Evolutionary conservation across 176 grass and related monocot species (phyloP).

Genomic region (Eragrostis nindensis): DNA sequence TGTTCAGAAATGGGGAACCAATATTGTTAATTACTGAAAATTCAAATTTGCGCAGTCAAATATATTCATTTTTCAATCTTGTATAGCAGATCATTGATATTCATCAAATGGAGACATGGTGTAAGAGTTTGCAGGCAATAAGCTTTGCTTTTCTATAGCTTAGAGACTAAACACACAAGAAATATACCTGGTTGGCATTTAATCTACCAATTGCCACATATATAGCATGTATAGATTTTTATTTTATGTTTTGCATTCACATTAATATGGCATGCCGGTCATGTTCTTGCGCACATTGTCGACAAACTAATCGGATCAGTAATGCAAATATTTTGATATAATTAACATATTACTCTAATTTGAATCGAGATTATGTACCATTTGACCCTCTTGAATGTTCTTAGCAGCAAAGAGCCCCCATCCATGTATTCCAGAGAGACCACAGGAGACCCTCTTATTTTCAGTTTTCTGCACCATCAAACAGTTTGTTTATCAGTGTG

Average conservation of each 20-base stretch:
- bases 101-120: background rate
- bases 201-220: slow-evolving; percentile 9
- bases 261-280: background rate
- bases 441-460: slow-evolving; percentile 75
- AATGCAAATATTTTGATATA: background rate
- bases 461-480: slow-evolving; percentile 78
- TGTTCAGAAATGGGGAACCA: background rate
- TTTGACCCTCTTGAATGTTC: slow-evolving; percentile 95
- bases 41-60: background rate
- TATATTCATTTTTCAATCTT: background rate
- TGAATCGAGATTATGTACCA: slow-evolving; percentile 58
- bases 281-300: background rate
- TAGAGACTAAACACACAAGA: background rate
- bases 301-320: background rate
- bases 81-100: slow-evolving; percentile 1
- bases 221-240: background rate
- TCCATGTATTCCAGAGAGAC: slow-evolving; percentile 95
- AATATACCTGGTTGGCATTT: background rate
- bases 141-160: background rate
- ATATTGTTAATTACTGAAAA: background rate
- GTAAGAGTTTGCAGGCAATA: background rate
- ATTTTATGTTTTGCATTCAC: background rate
- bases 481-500: slow-evolving; percentile 32
- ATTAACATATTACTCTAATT: background rate
- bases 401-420: slow-evolving; percentile 92